phyloP scores from a whole-genome alignment of 345 rosid species.

The Rhodomyrtus tomentosa region DNA sequence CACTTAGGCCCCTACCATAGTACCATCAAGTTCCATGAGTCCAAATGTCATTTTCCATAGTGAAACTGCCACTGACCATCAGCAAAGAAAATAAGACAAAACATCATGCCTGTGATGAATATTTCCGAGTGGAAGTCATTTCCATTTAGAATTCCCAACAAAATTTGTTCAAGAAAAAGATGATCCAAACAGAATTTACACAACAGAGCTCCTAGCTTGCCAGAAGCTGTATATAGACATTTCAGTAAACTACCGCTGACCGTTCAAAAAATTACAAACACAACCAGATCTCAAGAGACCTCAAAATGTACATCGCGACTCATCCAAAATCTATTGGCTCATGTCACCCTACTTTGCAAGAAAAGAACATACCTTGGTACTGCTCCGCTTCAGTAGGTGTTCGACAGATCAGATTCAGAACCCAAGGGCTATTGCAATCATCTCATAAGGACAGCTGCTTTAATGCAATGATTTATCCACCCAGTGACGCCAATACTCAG shows the following conservation, averaged over 20 bases:
- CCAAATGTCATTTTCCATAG: neutral
- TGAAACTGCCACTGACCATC: neutral
- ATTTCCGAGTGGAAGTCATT: neutral
- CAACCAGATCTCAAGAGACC: neutral
- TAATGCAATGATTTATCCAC: neutral
- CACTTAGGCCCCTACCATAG: neutral
- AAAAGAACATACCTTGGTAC: neutral
- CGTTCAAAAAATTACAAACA: neutral
- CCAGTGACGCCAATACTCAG: slow-evolving; percentile 12
- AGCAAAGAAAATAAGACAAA: neutral
- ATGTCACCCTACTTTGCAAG: neutral
- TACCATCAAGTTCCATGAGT: neutral
- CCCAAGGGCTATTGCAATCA: neutral
- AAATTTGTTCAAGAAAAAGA: neutral
- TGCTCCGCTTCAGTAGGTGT: neutral
- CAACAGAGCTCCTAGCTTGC: neutral
- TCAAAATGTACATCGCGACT: neutral
- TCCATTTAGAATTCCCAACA: neutral
- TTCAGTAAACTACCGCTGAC: neutral
- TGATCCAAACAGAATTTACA: neutral
- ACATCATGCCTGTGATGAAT: neutral
- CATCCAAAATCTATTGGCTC: neutral
- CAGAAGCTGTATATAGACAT: neutral
- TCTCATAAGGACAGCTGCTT: neutral
- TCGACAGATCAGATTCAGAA: neutral